Evolutionary conservation across 345 rosid species (phyloP).

Genomic region (Lumnitzera littorea): DNA sequence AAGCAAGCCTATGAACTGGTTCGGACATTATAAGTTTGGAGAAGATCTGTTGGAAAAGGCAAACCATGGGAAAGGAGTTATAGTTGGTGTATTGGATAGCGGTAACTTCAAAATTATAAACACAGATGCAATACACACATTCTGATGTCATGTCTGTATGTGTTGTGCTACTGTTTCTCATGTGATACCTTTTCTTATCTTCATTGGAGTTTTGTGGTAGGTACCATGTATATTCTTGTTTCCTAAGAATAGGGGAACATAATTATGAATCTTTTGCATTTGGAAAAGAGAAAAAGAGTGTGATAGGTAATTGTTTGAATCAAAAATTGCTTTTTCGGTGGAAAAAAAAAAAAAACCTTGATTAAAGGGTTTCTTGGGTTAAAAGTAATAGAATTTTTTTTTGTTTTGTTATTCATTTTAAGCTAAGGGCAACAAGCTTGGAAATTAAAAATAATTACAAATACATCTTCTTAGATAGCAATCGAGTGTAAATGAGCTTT

Average conservation of each 20-base stretch:
- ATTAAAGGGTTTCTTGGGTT: no score
- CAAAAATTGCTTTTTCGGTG: no score
- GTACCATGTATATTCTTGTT: not conserved
- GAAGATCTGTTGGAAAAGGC: constrained; percentile 36
- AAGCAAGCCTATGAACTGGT: not conserved
- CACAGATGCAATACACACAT: not conserved
- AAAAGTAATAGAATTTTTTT: not conserved
- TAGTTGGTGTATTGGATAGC: constrained; percentile 72
- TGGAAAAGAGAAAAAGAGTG: no score
- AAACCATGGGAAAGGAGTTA: constrained; percentile 52
- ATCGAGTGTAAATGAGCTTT: no score
- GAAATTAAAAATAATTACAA: no score
- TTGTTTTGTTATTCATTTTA: not conserved
- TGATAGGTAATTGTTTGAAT: no score
- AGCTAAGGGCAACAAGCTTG: no score
- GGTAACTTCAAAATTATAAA: constrained; percentile 27
- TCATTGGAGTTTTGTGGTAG: constrained; percentile 11
- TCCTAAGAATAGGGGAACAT: no score
- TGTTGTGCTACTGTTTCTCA: constrained; percentile 6
- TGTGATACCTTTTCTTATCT: constrained; percentile 14
- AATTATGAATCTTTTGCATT: no score
- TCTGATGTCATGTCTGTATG: not conserved
- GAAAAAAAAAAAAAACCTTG: no score
- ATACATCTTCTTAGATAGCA: no score
- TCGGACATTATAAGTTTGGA: constrained; percentile 1